Percentiles rank a stretch among this genome's conserved stretches.
Conservation (phyloP, 805 yeast species). For the Teunomyces aglyptinius region DNA sequence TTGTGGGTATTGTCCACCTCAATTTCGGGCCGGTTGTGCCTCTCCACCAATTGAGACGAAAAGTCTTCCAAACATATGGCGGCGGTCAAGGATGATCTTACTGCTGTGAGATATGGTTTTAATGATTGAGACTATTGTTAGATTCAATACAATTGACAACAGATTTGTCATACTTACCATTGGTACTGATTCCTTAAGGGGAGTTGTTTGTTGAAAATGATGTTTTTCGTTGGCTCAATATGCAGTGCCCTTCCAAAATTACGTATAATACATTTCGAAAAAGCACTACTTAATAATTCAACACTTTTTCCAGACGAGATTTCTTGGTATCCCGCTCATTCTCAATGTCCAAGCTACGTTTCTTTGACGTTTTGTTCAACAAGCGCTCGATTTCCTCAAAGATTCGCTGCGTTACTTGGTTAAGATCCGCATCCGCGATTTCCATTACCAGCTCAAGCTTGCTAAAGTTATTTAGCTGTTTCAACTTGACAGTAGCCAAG, state of each 20-base stretch:
- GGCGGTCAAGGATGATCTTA: conserved; percentile 88
- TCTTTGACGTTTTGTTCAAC: conserved; percentile 3
- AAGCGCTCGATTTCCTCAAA: not conserved
- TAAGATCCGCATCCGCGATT: not conserved
- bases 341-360: conserved; percentile 5
- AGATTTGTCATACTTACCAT: conserved; percentile 1
- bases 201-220: not conserved
- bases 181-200: not conserved
- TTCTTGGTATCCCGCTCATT: conserved; percentile 7
- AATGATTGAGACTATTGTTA: conserved; percentile 84
- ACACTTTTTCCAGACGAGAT: conserved; percentile 4
- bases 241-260: not conserved
- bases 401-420: not conserved
- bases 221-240: conserved; percentile 1
- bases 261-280: not conserved
- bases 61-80: conserved; percentile 91
- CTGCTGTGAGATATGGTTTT: conserved; percentile 92
- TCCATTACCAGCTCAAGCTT: not conserved
- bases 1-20: conserved; percentile 73
- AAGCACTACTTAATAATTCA: conserved; percentile 4
- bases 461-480: not conserved
- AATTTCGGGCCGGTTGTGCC: conserved; percentile 96
- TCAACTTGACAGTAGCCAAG: not conserved
- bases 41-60: conserved; percentile 91
- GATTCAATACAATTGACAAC: conserved; percentile 5